A percentile compares a stretch with the other conserved stretches of the same genome.
These are phyloP conservation scores for Sanghuangporus sanghuang DNA, from an alignment of 1,284 basidiomycete genomes.

Conservation along the genomic window DNA sequence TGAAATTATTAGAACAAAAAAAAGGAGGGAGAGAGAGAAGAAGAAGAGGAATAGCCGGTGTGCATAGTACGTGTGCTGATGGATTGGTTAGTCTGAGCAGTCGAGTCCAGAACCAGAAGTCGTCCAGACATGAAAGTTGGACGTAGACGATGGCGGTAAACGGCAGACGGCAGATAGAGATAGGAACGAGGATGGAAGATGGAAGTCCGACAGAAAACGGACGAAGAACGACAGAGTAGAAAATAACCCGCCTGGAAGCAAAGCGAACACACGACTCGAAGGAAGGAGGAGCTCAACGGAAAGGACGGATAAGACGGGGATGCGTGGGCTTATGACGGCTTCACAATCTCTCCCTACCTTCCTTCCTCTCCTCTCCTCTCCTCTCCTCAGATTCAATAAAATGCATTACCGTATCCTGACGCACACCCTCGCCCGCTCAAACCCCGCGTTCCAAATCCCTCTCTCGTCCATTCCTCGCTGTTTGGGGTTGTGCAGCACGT, in stretches of 20 bases:
- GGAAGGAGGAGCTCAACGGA: background rate
- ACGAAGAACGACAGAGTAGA: background rate
- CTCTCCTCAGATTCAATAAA: too few species aligned
- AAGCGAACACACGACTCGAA: background rate
- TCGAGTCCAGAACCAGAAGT: background rate
- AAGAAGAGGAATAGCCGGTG: background rate
- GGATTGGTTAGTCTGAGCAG: background rate
- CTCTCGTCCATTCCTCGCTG: background rate
- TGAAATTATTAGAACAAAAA: background rate
- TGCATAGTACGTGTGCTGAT: background rate
- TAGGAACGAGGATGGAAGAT: background rate
- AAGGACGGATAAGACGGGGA: background rate
- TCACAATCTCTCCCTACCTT: too few species aligned
- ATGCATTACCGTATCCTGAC: background rate
- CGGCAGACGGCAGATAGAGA: background rate
- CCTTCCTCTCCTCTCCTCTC: too few species aligned
- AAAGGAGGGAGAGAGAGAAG: background rate
- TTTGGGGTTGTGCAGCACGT: background rate
- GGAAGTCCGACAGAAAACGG: background rate
- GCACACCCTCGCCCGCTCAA: background rate
- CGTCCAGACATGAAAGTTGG: too few species aligned
- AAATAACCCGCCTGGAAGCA: too few species aligned
- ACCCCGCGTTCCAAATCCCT: constrained; percentile 1
- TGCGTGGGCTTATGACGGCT: background rate
- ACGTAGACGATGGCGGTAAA: background rate